Evolutionary conservation across 371 early-diverging fungal species (phyloP).

Genomic region (Parasitella parasitica): DNA sequence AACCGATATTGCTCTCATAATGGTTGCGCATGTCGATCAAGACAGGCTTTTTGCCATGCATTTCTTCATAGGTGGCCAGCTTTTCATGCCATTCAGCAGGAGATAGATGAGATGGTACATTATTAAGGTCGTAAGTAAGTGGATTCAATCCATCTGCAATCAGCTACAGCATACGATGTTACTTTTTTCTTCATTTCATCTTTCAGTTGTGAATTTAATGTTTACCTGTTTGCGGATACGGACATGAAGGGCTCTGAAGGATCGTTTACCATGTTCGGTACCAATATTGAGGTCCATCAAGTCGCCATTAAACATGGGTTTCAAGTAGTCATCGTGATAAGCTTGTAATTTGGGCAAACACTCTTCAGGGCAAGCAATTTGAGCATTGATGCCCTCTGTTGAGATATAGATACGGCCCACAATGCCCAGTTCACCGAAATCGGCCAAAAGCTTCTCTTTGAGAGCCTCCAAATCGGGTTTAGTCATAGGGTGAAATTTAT

Average conservation of each 20-base stretch:
- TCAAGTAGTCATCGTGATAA: constrained; percentile 26
- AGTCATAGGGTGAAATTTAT: constrained; percentile 60
- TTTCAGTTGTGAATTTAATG: too few relatives aligned
- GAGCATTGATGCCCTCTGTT: constrained; percentile 83
- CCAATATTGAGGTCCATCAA: constrained; percentile 68
- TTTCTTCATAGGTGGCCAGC: constrained; percentile 27
- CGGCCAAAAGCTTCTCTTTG: constrained; percentile 49
- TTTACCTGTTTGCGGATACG: constrained; percentile 65
- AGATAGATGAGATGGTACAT: constrained; percentile 68
- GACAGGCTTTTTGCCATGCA: constrained; percentile 48
- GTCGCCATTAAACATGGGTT: constrained; percentile 36
- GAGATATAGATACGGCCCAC: constrained; percentile 79
- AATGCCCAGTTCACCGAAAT: constrained; percentile 53
- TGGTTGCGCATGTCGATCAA: constrained; percentile 84
- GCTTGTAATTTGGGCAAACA: constrained; percentile 44
- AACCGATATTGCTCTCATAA: constrained; percentile 77
- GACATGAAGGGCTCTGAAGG: constrained; percentile 76
- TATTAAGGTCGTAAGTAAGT: constrained; percentile 53
- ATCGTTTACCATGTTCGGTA: constrained; percentile 60
- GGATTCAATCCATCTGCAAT: constrained; percentile 66
- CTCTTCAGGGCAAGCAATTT: constrained; percentile 69
- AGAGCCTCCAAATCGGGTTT: constrained; percentile 37
- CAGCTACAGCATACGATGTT: constrained; percentile 32
- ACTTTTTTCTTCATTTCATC: neutral
- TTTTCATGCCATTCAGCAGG: constrained; percentile 71